Evolutionary conservation across 192 early-diverging fungal genomes (phyloP), one percentile per base, ranked within the genome.

Genomic region (Coemansia sp.): DNA sequence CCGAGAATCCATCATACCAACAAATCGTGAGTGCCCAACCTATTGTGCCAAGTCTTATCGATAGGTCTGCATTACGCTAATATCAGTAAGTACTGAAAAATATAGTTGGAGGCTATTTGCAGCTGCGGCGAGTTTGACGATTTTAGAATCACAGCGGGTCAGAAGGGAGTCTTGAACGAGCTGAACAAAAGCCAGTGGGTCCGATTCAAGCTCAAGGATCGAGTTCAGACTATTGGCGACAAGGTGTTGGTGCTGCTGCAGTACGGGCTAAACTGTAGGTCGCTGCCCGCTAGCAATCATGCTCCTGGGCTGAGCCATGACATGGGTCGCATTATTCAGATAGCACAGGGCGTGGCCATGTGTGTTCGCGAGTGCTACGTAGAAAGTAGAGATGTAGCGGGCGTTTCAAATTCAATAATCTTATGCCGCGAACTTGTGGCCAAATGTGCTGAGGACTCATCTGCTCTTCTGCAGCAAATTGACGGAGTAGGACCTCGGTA

Each of bases 401-500:
- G 81, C 1, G 70, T 73, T 2, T 22, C 54, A 2, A 36, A 67
- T n/a, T 33, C 73, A 6, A 43, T 62, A 12, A 61, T 15, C 27
- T 49, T 85, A 62, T 63, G 70, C 70, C 86, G 67, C 47, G 86
- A 75, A 38, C 71, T 87, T 15, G 63, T 63, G 20, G 80, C 84
- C 10, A 76, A 72, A 57, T 79, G 80, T 40, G 82, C 82, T 75
- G 88, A 88, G 40, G 57, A 78, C 42, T 72, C 79, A 5, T 68
- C 85, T 3, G 72, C 80, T 5, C 43, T 88, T 24, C 42, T 89
- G 22, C 83, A 86, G 68, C 90, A 91, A 71, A 77, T 91, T 29
- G 85, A 87, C 12, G 85, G 82, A 5, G 76, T 91, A 40, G 90
- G 90, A 0, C 87, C 86, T 3, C 74, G 78, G 13, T 75, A 86